Evolutionary conservation across 2,329 filamentous ascomycete species (phyloP).

Genomic region (Fusarium aywerte): DNA sequence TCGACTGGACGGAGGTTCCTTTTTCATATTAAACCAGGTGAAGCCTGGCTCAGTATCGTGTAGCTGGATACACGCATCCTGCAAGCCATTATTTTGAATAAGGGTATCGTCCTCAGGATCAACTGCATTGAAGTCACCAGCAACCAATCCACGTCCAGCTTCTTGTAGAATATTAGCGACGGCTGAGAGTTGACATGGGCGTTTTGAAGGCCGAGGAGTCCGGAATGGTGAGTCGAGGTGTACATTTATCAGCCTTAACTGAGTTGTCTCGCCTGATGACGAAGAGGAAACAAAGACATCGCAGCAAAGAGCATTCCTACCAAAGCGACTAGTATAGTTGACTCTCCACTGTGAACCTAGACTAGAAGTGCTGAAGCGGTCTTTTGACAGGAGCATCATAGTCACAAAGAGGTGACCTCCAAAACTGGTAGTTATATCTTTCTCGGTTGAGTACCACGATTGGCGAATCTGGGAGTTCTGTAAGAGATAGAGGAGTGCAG

Average conservation of each 20-base stretch:
- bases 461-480: slow-evolving; percentile 41
- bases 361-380: slow-evolving; percentile 37
- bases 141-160: slow-evolving; percentile 49
- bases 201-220: slow-evolving; percentile 41
- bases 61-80: slow-evolving; percentile 51
- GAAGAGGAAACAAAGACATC: slow-evolving; percentile 45
- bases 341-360: slow-evolving; percentile 50
- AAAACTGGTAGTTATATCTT: slow-evolving; percentile 38
- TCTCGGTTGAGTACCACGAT: slow-evolving; percentile 49
- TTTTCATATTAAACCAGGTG: slow-evolving; percentile 53
- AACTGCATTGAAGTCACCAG: slow-evolving; percentile 56
- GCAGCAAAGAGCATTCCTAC: slow-evolving; percentile 50
- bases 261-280: slow-evolving; percentile 2
- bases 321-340: slow-evolving; percentile 48
- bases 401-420: slow-evolving; percentile 42
- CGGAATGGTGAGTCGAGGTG: slow-evolving; percentile 52
- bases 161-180: slow-evolving; percentile 43
- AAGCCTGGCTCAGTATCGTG: slow-evolving; percentile 47
- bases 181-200: slow-evolving; percentile 48
- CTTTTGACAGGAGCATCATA: slow-evolving; percentile 46
- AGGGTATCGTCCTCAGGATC: slow-evolving; percentile 49
- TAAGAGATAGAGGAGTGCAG: slow-evolving; percentile 43
- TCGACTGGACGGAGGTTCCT: slow-evolving; percentile 48
- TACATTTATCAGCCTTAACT: slow-evolving; percentile 52
- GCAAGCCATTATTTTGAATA: slow-evolving; percentile 47